Base-by-base conservation (phyloP, 2,329 filamentous ascomycete species). In the Lecanicillium sp. region DNA sequence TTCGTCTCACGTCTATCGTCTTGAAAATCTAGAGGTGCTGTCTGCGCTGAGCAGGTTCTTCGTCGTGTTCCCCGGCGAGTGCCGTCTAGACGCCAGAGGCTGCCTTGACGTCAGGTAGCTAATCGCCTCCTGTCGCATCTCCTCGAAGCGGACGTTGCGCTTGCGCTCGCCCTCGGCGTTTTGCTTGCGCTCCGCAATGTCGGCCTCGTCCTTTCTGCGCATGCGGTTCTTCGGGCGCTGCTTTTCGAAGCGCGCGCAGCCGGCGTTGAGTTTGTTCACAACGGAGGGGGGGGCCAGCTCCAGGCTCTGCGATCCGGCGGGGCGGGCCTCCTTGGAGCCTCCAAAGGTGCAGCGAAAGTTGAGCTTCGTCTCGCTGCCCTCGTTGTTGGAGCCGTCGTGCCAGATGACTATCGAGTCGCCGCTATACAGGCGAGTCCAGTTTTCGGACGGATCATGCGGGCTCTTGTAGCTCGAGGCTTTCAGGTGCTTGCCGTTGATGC, bases 391-490 rank as follows among this genome's bases (percentile, higher is more conserved):
- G 36, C 79, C 72, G 74, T 83, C 41, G 19, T 49, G 40, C 47
- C 47, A 94, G 6, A 95, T 78, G 2, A 81, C 79, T 40, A 96
- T 77, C 20, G 81, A 72, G 61, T 96, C 91, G 2, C 87, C 88
- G 27, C 86, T 80, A 60, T 89, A 79, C 12, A 96, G 65, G 48
- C 81, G 79, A 21, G 86, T 81, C 81, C 81, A 85, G 59, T 75
- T 66, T 24, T 62, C 65, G 39, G 78, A 87, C 1, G 80, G 68
- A 0, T 74, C 71, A 21, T 70, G 67, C 3, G 75, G 73, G 49
- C 78, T 73, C 51, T 75, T 75, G 8, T 71, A 61, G 30, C 81
- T 72, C 32, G 78, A 69, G 2, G 81, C 78, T 2, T 65, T 69
- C 20, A 96, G 67, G 33, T 73, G 71, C n/a, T 79, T 74, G 23